These are phyloP conservation scores for Castanea mollissima DNA, from an alignment of 306 rosid species.

Conservation along the genomic window DNA sequence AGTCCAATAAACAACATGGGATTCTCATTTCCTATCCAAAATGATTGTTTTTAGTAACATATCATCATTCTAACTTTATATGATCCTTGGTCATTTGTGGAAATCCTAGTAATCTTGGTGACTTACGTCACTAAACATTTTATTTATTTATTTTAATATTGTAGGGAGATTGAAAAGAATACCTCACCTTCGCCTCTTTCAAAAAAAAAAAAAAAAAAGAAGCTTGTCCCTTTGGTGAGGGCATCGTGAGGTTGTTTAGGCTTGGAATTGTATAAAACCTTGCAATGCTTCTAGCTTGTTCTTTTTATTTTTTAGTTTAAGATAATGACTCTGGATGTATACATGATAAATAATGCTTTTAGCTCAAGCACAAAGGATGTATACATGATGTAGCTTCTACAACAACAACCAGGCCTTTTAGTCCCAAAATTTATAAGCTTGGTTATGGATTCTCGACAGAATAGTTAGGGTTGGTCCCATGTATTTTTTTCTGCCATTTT, in stretches of 20 bases:
- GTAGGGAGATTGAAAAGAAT: not conserved
- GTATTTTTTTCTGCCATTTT: no score
- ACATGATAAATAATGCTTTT: no score
- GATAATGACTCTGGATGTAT: no score
- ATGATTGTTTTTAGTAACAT: slow-evolving; percentile 4
- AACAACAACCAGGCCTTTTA: no score
- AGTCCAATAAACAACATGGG: not conserved
- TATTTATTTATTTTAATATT: no score
- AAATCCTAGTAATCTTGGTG: not conserved
- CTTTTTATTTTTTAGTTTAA: not conserved
- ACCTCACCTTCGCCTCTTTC: not conserved
- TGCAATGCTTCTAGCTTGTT: not conserved
- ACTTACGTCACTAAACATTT: not conserved
- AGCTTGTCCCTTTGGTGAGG: not conserved
- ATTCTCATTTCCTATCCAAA: not conserved
- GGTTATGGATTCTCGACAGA: no score
- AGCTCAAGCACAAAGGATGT: no score
- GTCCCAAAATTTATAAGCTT: no score
- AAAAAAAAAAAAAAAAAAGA: no score
- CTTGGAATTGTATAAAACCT: not conserved
- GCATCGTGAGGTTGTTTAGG: not conserved
- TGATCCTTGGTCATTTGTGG: not conserved
- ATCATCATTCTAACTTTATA: not conserved
- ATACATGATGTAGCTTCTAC: no score
- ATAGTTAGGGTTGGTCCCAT: no score